Evolutionary conservation across 2,329 filamentous ascomycete species (phyloP).

Genomic region (Fusarium compactum): DNA sequence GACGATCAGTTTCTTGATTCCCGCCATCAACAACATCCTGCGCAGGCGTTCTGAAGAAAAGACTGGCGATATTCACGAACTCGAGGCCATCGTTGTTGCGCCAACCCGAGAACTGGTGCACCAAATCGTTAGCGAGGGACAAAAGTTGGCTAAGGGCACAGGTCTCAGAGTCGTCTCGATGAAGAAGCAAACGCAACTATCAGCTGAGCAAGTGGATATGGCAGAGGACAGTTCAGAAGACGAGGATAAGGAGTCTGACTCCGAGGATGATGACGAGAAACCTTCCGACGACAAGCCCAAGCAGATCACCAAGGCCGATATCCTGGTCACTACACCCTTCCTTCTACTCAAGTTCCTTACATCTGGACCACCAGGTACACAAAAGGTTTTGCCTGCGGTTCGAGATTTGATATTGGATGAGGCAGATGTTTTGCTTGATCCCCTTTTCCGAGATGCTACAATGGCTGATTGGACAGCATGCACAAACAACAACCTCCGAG

Average conservation of each 20-base stretch:
- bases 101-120: constrained; percentile 83
- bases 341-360: constrained; percentile 79
- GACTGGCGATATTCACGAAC: constrained; percentile 55
- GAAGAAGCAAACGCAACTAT: constrained; percentile 84
- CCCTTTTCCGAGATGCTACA: constrained; percentile 90
- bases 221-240: constrained; percentile 56
- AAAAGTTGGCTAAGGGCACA: constrained; percentile 81
- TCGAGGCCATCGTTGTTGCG: constrained; percentile 78
- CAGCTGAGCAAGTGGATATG: constrained; percentile 58
- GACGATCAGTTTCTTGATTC: constrained; percentile 92
- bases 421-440: constrained; percentile 92
- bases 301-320: constrained; percentile 52
- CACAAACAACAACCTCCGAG: constrained; percentile 73
- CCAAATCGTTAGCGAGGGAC: constrained; percentile 87
- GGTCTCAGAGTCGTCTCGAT: constrained; percentile 84
- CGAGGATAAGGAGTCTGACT: constrained; percentile 55
- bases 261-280: constrained; percentile 50
- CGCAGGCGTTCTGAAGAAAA: constrained; percentile 64
- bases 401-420: constrained; percentile 87
- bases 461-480: constrained; percentile 86
- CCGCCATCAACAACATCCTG: constrained; percentile 82
- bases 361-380: constrained; percentile 57
- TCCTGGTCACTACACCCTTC: constrained; percentile 61
- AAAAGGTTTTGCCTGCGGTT: constrained; percentile 73
- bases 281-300: constrained; percentile 45